Conservation (phyloP, 2,329 filamentous ascomycete species). For the Epichloe coenophiala region DNA sequence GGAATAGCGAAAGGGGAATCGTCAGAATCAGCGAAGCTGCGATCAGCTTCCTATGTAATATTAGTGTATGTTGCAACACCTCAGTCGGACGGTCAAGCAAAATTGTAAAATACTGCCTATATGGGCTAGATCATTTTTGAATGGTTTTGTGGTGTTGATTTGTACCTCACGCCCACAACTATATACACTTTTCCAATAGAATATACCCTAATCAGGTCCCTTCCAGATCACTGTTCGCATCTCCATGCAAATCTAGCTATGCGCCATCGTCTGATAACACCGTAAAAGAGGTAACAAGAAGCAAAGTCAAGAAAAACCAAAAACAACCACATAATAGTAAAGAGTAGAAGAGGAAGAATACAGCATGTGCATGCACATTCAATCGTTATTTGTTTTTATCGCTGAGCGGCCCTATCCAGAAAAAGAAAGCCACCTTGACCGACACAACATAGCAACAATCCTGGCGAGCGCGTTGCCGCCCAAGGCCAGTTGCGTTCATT, state of each 20-base stretch:
- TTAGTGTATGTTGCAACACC: slow-evolving; percentile 5
- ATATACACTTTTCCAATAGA: slow-evolving; percentile 11
- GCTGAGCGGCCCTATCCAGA: not conserved
- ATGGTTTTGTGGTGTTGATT: slow-evolving; percentile 10
- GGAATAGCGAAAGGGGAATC: too few species aligned
- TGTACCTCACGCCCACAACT: slow-evolving; percentile 11
- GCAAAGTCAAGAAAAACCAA: not conserved
- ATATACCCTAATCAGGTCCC: slow-evolving; percentile 2
- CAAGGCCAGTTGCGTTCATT: not conserved
- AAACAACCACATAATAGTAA: not conserved
- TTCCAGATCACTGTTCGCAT: slow-evolving; percentile 7
- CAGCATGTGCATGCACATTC: not conserved
- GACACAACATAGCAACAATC: not conserved
- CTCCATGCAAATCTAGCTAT: slow-evolving; percentile 11
- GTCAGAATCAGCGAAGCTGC: not conserved
- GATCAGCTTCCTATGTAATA: not conserved
- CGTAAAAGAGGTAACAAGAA: not conserved
- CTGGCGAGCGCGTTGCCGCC: not conserved
- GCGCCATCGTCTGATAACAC: slow-evolving; percentile 10
- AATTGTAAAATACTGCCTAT: slow-evolving; percentile 8
- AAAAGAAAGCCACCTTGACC: not conserved
- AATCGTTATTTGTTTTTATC: not conserved
- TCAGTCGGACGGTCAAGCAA: not conserved
- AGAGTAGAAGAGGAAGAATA: not conserved
- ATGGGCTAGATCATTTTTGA: slow-evolving; percentile 1